These are phyloP conservation scores for Diaporthe aspalathi DNA, from an alignment of 2,329 filamentous ascomycete genomes.

Conservation along the genomic window DNA sequence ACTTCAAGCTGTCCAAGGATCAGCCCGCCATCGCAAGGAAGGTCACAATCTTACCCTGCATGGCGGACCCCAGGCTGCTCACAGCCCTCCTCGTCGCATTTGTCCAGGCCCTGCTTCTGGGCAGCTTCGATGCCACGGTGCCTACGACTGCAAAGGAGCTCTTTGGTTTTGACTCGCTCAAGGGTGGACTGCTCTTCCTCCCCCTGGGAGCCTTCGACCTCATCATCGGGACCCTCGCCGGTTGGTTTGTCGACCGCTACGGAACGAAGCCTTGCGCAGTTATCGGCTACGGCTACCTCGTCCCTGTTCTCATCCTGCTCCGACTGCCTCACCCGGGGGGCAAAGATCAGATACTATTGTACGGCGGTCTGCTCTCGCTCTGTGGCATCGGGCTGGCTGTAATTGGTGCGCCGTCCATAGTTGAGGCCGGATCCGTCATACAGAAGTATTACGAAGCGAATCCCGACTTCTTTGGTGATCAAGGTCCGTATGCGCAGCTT, in stretches of 20 bases:
- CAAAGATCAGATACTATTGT: slow-evolving; percentile 31
- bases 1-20: slow-evolving; percentile 56
- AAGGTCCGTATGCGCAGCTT: slow-evolving; percentile 72
- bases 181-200: slow-evolving; percentile 52
- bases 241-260: slow-evolving; percentile 51
- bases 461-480: slow-evolving; percentile 63
- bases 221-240: slow-evolving; percentile 48
- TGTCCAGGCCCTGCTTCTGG: slow-evolving; percentile 55
- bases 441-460: slow-evolving; percentile 67
- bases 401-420: slow-evolving; percentile 65
- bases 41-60: slow-evolving; percentile 60
- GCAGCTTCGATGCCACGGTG: slow-evolving; percentile 53
- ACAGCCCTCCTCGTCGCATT: slow-evolving; percentile 54
- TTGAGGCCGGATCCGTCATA: slow-evolving; percentile 67
- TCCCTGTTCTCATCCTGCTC: slow-evolving; percentile 32
- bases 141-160: slow-evolving; percentile 51
- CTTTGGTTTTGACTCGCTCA: slow-evolving; percentile 51
- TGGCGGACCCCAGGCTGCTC: slow-evolving; percentile 53
- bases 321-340: slow-evolving; percentile 34
- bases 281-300: slow-evolving; percentile 43
- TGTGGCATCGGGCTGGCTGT: slow-evolving; percentile 63
- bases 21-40: slow-evolving; percentile 52
- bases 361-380: slow-evolving; percentile 32
- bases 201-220: slow-evolving; percentile 52
- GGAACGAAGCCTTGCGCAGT: slow-evolving; percentile 50